Evolutionary conservation across 192 early-diverging fungal species (phyloP).

Genomic region (Backusella luteola): DNA sequence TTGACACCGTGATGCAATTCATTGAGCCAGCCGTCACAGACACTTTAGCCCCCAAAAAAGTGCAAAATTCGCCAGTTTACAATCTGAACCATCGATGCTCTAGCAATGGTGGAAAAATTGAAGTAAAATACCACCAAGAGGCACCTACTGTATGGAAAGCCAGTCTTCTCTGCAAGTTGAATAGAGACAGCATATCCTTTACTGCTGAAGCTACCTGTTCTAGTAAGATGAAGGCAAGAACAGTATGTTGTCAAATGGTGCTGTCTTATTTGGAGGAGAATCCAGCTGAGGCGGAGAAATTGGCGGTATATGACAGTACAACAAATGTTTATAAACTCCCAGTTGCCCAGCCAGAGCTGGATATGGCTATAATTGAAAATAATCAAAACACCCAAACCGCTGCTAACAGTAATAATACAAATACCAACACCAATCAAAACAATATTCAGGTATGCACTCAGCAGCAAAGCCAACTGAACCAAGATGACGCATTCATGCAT

Average conservation of each 20-base stretch:
- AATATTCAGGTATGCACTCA: neutral
- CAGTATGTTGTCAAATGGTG: neutral
- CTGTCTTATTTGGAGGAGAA: neutral
- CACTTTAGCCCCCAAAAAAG: neutral
- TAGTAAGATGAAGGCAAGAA: neutral
- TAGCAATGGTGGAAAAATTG: neutral
- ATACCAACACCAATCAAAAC: neutral
- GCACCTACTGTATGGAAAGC: neutral
- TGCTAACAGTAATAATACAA: neutral
- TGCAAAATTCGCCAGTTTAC: neutral
- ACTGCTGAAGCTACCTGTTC: neutral
- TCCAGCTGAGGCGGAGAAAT: neutral
- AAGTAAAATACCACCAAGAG: neutral
- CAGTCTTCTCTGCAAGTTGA: neutral
- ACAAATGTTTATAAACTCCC: neutral
- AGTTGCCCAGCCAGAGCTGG: neutral
- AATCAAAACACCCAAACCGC: neutral
- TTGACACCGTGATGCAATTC: neutral
- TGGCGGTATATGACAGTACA: neutral
- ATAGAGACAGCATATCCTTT: neutral
- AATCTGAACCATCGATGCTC: neutral
- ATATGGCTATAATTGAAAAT: neutral
- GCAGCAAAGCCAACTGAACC: neutral
- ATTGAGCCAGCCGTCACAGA: neutral
- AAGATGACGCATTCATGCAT: neutral